Conservation (phyloP, 192 early-diverging fungal genomes). For the Coemansia erecta region DNA sequence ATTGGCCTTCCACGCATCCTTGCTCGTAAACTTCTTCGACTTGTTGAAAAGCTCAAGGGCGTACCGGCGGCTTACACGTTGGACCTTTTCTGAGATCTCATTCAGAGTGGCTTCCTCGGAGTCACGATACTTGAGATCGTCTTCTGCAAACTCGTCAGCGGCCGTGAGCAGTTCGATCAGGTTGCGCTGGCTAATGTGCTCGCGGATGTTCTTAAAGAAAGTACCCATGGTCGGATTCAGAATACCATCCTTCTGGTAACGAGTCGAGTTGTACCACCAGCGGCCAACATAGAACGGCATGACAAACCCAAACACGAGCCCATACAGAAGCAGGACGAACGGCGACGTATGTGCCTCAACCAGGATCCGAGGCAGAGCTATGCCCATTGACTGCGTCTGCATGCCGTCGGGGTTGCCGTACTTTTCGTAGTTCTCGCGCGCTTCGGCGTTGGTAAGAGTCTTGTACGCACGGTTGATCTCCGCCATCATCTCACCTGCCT, state of each 20-base stretch:
- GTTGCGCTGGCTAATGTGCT: slow-evolving; percentile 63
- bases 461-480: slow-evolving; percentile 93
- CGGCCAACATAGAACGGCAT: slow-evolving; percentile 86
- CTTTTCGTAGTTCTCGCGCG: slow-evolving; percentile 89
- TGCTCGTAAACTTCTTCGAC: slow-evolving; percentile 49
- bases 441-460: slow-evolving; percentile 90
- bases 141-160: slow-evolving; percentile 68
- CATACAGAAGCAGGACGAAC: slow-evolving; percentile 84
- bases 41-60: slow-evolving; percentile 40
- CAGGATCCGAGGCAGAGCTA: slow-evolving; percentile 89
- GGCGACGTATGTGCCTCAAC: slow-evolving; percentile 82
- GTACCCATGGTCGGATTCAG: slow-evolving; percentile 83
- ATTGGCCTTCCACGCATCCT: slow-evolving; percentile 63
- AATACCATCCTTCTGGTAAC: slow-evolving; percentile 87
- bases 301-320: slow-evolving; percentile 80
- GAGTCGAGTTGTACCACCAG: slow-evolving; percentile 93
- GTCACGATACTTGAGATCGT: slow-evolving; percentile 43
- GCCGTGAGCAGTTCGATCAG: slow-evolving; percentile 74
- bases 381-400: slow-evolving; percentile 86
- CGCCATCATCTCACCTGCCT: slow-evolving; percentile 72
- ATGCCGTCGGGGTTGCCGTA: slow-evolving; percentile 97
- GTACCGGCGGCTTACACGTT: slow-evolving; percentile 33
- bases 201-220: slow-evolving; percentile 89
- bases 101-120: slow-evolving; percentile 53
- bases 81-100: slow-evolving; percentile 40